A percentile compares a stretch with the other conserved stretches of the same genome.
These are phyloP conservation scores for Chloranthus sessilifolius DNA, from an alignment of 164 flowering plant genomes.

Conservation along the genomic window DNA sequence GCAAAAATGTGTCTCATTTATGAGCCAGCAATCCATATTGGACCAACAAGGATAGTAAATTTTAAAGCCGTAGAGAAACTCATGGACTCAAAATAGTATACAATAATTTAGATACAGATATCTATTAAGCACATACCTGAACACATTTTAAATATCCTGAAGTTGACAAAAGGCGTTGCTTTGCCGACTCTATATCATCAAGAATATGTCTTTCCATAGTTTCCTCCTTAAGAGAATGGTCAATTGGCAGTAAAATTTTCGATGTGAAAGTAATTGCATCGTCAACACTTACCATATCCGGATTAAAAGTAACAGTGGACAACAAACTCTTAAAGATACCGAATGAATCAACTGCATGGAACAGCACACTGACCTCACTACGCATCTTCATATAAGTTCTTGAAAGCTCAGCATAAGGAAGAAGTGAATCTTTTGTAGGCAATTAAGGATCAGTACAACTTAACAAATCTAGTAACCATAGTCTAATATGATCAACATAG, in stretches of 20 bases:
- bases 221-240: slow-evolving; percentile 29
- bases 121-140: slow-evolving; percentile 49
- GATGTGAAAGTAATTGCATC: slow-evolving; percentile 83
- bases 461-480: slow-evolving; percentile 73
- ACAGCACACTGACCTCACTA: slow-evolving; percentile 63
- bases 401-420: slow-evolving; percentile 91
- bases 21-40: no score
- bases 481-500: slow-evolving; percentile 35
- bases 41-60: no score
- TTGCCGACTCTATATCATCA: slow-evolving; percentile 72
- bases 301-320: slow-evolving; percentile 34
- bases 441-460: slow-evolving; percentile 77
- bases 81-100: no score
- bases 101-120: no score
- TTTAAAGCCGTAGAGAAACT: no score
- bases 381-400: slow-evolving; percentile 96
- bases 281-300: slow-evolving; percentile 60
- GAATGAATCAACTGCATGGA: slow-evolving; percentile 44
- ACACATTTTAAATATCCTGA: slow-evolving; percentile 91
- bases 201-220: slow-evolving; percentile 27
- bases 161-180: slow-evolving; percentile 76
- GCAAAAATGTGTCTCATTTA: no score
- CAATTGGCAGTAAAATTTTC: slow-evolving; percentile 32
- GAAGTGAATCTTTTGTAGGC: slow-evolving; percentile 75
- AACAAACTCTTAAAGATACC: slow-evolving; percentile 30